Conservation (phyloP, 495 filamentous ascomycete genomes). For the Letharia columbiana region DNA sequence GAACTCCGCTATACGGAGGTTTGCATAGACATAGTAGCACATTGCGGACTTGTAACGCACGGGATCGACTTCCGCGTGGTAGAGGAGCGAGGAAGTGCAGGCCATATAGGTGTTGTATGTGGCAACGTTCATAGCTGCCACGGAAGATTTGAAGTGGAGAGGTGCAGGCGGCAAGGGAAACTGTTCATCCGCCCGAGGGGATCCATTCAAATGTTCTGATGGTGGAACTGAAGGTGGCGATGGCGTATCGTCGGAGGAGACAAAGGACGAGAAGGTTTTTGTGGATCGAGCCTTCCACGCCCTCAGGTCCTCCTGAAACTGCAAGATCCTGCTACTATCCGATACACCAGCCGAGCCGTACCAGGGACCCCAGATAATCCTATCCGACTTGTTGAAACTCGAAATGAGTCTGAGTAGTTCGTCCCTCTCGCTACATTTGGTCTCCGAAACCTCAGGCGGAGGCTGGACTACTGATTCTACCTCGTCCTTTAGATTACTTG, state of each 20-base stretch:
- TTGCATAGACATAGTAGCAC: background rate
- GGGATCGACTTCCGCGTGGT: background rate
- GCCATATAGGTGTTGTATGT: slow-evolving; percentile 3
- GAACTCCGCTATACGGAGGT: background rate
- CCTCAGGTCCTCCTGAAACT: background rate
- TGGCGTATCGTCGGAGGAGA: background rate
- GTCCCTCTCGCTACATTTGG: background rate
- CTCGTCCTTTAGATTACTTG: background rate
- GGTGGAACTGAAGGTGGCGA: background rate
- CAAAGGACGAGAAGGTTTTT: background rate
- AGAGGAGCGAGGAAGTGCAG: background rate
- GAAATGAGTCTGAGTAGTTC: background rate
- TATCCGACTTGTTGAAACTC: slow-evolving; percentile 1
- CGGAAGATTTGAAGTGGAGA: slow-evolving; percentile 1
- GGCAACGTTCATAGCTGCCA: background rate
- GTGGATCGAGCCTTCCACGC: background rate
- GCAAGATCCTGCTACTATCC: background rate
- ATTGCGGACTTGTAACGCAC: background rate
- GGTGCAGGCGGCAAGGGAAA: background rate
- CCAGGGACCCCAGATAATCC: background rate
- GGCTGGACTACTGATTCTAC: background rate
- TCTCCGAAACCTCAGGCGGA: background rate
- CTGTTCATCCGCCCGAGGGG: background rate
- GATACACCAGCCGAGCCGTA: background rate
- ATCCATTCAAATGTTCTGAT: background rate